A percentile compares a stretch with the other conserved stretches of the same genome.
These are phyloP conservation scores for Leishmania mexicana DNA, from an alignment of 208 protist genomes.

Conservation along the genomic window DNA sequence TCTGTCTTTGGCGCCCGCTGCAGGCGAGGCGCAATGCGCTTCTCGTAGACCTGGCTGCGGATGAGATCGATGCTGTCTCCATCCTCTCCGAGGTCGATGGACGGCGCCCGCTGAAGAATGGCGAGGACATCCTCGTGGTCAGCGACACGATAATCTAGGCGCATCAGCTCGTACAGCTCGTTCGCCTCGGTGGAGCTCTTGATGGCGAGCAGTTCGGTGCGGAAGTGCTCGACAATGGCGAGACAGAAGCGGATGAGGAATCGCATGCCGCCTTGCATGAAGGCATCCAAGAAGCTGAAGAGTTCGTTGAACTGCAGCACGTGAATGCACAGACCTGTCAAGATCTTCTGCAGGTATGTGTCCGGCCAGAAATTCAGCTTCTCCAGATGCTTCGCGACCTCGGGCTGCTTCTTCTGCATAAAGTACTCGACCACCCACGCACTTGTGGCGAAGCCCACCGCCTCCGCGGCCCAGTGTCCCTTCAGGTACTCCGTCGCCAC, in stretches of 20 bases:
- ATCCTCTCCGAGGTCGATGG: slow-evolving; percentile 73
- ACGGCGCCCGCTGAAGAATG: slow-evolving; percentile 66
- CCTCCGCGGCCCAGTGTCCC: slow-evolving; percentile 89
- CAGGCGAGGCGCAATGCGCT: slow-evolving; percentile 78
- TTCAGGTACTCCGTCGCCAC: slow-evolving; percentile 81
- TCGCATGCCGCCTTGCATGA: slow-evolving; percentile 71
- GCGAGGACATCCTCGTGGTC: slow-evolving; percentile 56
- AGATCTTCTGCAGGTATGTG: slow-evolving; percentile 92
- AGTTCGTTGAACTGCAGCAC: slow-evolving; percentile 84
- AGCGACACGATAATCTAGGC: slow-evolving; percentile 65
- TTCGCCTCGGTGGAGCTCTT: slow-evolving; percentile 56
- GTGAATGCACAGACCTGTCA: slow-evolving; percentile 90
- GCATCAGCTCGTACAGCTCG: slow-evolving; percentile 88
- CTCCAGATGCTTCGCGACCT: slow-evolving; percentile 80
- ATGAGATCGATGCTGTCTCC: slow-evolving; percentile 57
- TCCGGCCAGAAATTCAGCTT: slow-evolving; percentile 89
- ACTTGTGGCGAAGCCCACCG: slow-evolving; percentile 87
- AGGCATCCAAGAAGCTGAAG: slow-evolving; percentile 86
- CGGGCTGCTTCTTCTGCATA: slow-evolving; percentile 69
- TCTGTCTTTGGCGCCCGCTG: slow-evolving; percentile 75
- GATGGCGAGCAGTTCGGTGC: slow-evolving; percentile 63
- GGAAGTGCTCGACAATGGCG: slow-evolving; percentile 87
- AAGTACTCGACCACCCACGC: slow-evolving; percentile 90
- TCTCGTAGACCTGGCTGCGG: slow-evolving; percentile 68
- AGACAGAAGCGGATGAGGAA: slow-evolving; percentile 90